These are phyloP conservation scores for Cadophora luteo-olivacea DNA, from an alignment of 2,329 filamentous ascomycete species.

Conservation along the genomic window DNA sequence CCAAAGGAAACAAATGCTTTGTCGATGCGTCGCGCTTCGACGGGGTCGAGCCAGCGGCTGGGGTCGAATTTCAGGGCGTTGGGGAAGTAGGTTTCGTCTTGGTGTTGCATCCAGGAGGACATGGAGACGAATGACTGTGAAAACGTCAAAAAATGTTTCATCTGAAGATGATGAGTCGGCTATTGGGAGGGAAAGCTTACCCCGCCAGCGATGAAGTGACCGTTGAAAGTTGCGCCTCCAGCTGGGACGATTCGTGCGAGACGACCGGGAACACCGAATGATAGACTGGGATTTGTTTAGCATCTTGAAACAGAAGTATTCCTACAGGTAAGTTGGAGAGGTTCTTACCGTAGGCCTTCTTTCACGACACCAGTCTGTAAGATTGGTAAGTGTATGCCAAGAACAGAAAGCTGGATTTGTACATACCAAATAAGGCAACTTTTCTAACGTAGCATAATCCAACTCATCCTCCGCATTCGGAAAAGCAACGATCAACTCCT, in stretches of 20 bases:
- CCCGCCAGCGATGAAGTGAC: slow-evolving; percentile 43
- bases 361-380: slow-evolving; percentile 37
- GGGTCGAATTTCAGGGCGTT: slow-evolving; percentile 46
- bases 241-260: slow-evolving; percentile 46
- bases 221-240: slow-evolving; percentile 45
- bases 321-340: too few species aligned
- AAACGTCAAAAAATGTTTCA: too few species aligned
- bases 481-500: slow-evolving; percentile 44
- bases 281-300: slow-evolving; percentile 29
- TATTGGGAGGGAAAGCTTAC: too few species aligned
- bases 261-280: slow-evolving; percentile 44
- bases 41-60: slow-evolving; percentile 43
- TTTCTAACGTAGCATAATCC: slow-evolving; percentile 44
- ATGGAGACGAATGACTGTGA: slow-evolving; percentile 42
- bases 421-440: slow-evolving; percentile 46
- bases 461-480: slow-evolving; percentile 44
- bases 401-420: background rate
- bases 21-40: slow-evolving; percentile 36
- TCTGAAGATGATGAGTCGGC: too few species aligned
- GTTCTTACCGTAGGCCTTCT: slow-evolving; percentile 37
- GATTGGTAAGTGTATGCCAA: background rate
- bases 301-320: background rate
- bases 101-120: slow-evolving; percentile 46
- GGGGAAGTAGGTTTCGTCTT: slow-evolving; percentile 44
- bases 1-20: slow-evolving; percentile 45